Evolutionary conservation across 2,329 filamentous ascomycete genomes (phyloP).

Genomic region (Hymenoscyphus albidus): DNA sequence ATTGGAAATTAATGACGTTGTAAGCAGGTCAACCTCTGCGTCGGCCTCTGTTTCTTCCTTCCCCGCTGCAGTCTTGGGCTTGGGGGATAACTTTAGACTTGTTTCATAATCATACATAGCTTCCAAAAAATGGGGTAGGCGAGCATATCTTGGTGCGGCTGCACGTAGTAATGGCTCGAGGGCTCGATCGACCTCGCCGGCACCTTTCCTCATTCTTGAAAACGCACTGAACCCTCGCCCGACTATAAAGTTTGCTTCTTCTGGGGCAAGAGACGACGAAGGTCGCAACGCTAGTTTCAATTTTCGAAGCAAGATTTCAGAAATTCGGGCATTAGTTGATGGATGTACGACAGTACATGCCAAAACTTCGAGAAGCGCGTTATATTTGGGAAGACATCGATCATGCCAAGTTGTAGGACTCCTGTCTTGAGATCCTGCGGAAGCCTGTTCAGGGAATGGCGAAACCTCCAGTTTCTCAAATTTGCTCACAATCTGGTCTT

Average conservation of each 20-base stretch:
- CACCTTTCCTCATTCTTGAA: slow-evolving; percentile 58
- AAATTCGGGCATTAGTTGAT: slow-evolving; percentile 62
- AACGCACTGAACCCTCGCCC: slow-evolving; percentile 73
- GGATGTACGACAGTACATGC: slow-evolving; percentile 60
- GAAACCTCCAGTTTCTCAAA: slow-evolving; percentile 63
- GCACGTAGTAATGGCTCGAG: slow-evolving; percentile 64
- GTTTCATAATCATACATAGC: slow-evolving; percentile 55
- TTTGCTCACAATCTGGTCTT: slow-evolving; percentile 66
- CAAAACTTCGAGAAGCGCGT: slow-evolving; percentile 61
- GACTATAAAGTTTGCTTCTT: slow-evolving; percentile 68
- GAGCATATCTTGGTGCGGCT: slow-evolving; percentile 62
- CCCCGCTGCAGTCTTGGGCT: slow-evolving; percentile 11
- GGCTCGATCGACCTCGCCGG: slow-evolving; percentile 53
- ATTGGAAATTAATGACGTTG: slow-evolving; percentile 65
- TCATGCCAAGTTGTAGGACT: slow-evolving; percentile 60
- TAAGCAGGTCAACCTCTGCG: slow-evolving; percentile 56
- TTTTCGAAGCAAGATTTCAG: slow-evolving; percentile 62
- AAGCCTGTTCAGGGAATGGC: slow-evolving; percentile 60
- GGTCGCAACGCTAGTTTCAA: slow-evolving; percentile 61
- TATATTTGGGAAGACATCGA: slow-evolving; percentile 63
- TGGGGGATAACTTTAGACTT: slow-evolving; percentile 25
- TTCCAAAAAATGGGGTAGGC: slow-evolving; percentile 62
- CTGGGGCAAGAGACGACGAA: slow-evolving; percentile 53
- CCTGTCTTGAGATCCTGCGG: slow-evolving; percentile 49
- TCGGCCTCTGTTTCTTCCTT: slow-evolving; percentile 37